Base-by-base conservation (phyloP, 768 basidiomycete species). In the Tricholoma saponaceum region DNA sequence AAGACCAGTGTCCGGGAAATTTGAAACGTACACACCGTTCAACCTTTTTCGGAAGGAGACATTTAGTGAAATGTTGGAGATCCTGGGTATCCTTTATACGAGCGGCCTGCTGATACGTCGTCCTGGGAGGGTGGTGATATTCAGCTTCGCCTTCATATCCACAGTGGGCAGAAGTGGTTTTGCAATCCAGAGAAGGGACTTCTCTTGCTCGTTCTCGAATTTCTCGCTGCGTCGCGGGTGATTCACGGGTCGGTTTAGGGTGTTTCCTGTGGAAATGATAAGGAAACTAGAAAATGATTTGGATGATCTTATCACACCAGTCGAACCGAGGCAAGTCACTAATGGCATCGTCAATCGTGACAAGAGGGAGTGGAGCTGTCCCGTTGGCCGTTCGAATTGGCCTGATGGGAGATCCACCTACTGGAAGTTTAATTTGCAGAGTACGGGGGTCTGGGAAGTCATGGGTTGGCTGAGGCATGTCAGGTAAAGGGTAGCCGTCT, bases 291-390 rank as follows among this genome's bases (percentile, higher is more conserved):
- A 32, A 4, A 18, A 51, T 54, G 20, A 20, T n/a, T 16, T 35
- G 47, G 37, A 39, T 12, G 54, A 51, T 35, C 28, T 16, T 46
- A 18, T 59, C 74, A 8, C 65, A 90, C 91, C 89, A 92, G 56
- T 93, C 86, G 67, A 87, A 93, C 3, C 69, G 77, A 2, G 82
- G 84, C 8, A 93, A 73, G 66, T 93, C 91, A 2, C 78, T 73
- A 51, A 92, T 90, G 1, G 90, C 89, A 65, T 91, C 89, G 20
- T 81, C 79, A 41, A 91, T 79, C 0, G 83, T 81, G 20, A 91
- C 82, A 60, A 74, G 74, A 7, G 72, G 74, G 66, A 86, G 83
- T 0, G 81, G 79, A 0, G 84, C 85, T 1, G 75, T 77, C 0
- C 89, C 89, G 20, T 62, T 58, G 3, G 69, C 64, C 0, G 77